These are phyloP conservation scores for Yamadazyma jaroonii DNA, from an alignment of 1,139 yeast species.

Conservation along the genomic window DNA sequence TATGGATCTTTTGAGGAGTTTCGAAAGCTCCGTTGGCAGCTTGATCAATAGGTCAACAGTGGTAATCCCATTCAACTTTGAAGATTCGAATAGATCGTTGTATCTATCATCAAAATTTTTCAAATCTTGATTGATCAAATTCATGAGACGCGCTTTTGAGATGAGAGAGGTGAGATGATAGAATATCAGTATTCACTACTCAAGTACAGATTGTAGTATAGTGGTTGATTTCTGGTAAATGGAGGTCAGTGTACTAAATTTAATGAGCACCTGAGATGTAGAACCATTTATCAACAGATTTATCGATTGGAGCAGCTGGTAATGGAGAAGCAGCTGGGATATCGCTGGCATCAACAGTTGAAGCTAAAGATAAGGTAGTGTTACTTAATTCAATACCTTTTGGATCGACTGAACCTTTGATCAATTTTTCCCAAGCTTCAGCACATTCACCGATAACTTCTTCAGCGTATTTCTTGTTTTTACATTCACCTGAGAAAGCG, in stretches of 20 bases:
- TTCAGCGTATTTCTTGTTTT: conserved; percentile 67
- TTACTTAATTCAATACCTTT: conserved; percentile 64
- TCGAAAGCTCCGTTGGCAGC: conserved; percentile 27
- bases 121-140: conserved; percentile 9
- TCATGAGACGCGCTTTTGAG: conserved; percentile 11
- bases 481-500: conserved; percentile 80
- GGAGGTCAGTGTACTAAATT: no score
- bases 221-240: no score
- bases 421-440: conserved; percentile 72
- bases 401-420: conserved; percentile 52
- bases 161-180: conserved; percentile 2
- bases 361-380: conserved; percentile 64
- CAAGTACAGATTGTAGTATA: neutral
- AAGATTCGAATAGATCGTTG: conserved; percentile 9
- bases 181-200: no score
- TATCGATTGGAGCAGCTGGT: conserved; percentile 92
- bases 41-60: conserved; percentile 15
- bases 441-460: conserved; percentile 72
- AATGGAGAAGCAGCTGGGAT: conserved; percentile 69
- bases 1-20: conserved; percentile 43
- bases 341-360: conserved; percentile 48
- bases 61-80: conserved; percentile 14
- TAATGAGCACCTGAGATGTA: conserved; percentile 85
- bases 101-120: conserved; percentile 7
- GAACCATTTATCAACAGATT: conserved; percentile 98